Base-by-base conservation (phyloP, 805 yeast species). In the Starmerella davenportii region DNA sequence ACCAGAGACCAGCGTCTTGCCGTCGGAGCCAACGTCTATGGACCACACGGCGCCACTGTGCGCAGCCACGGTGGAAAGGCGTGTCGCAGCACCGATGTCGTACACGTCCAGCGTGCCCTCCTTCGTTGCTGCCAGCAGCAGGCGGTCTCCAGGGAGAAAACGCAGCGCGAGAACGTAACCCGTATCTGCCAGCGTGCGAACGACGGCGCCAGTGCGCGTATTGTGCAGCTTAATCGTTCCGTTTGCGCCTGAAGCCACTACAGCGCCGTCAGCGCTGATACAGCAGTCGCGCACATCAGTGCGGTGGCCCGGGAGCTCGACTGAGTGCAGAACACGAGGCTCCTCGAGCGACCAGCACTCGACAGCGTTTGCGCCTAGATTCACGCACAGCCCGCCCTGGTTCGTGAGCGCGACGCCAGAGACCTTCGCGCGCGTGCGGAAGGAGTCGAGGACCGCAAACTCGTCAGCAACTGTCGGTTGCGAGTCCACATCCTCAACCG, bases 31-130 rank as follows among this genome's bases (percentile, higher is more conserved):
- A 25, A 90, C 55, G 55, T 87, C 95, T 48, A 90, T 63, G 1
- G 93, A 76, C 95, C 95, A 90, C 36, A 90, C 70, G 1, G 95
- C 80, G 8, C 68, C 70, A 53, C 81, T 93, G 0, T 93, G 95
- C 25, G 62, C 69, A 41, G 76, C 78, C 8, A 79, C 68, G 21
- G 72, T 62, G 44, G 76, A 79, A 4, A 90, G 57, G 45, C 79
- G 57, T 1, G 84, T 65, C 0, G 95, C 79, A 1, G 84, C 70
- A 0, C 93, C 79, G 39, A 90, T 69, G 57, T 90, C 98, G 53
- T 77, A 79, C 34, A 90, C 63, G 51, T 80, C 87, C 38, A 90
- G 58, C 40, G 71, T 72, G 34, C 99, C 99, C 43, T 72, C 71
- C 55, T 84, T 82, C 43, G 90, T 82, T 30, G 95, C 96, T 5